Base-by-base conservation (phyloP, 2,329 filamentous ascomycete genomes). In the Pseudogymnoascus sp. region DNA sequence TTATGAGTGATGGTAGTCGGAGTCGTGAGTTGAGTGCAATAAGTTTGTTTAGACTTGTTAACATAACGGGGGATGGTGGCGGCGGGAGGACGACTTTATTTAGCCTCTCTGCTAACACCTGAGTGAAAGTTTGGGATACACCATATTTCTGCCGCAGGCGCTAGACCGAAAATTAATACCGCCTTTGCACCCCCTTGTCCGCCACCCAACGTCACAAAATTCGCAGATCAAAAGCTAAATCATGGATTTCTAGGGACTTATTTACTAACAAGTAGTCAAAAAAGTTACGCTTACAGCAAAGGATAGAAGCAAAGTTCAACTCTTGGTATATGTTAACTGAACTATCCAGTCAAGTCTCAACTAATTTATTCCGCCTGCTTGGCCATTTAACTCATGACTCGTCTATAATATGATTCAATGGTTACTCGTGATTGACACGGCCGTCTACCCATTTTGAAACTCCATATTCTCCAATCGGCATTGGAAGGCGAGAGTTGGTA, bases 31-130 rank as follows among this genome's bases (percentile, higher is more conserved):
- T 61, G 11, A 40, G 4, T 36, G 59, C 7, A 19, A 36, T 61
- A 31, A 61, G 13, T 36, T 61, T 61, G 59, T 61, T 61, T 10
- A 61, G 7, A 36, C n/a, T 36, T 61, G 33, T 26, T 42, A 61
- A 61, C 59, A 61, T 61, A 61, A 40, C 28, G n/a, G 9, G 26
- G 31, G 26, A 57, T 57, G 10, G 50, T 57, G 50, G 50, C 50
- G 50, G 50, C 50, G 11, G 28, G 50, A 57, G 50, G 50, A 57
- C 50, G 50, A 57, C 50, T 53, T 57, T 57, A 57, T 57, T 57
- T 57, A 57, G 50, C 50, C 50, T 53, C 26, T 7, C 50, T 4
- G 4, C 50, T 57, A 57, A 57, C 50, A 31, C 1, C 10, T 36
- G 15, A 53, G 28, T 26, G 50, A 57, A 57, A 57, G 9, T 57